Evolutionary conservation across 2,329 filamentous ascomycete species (phyloP).

Genomic region (Chaetothyriales sp.): DNA sequence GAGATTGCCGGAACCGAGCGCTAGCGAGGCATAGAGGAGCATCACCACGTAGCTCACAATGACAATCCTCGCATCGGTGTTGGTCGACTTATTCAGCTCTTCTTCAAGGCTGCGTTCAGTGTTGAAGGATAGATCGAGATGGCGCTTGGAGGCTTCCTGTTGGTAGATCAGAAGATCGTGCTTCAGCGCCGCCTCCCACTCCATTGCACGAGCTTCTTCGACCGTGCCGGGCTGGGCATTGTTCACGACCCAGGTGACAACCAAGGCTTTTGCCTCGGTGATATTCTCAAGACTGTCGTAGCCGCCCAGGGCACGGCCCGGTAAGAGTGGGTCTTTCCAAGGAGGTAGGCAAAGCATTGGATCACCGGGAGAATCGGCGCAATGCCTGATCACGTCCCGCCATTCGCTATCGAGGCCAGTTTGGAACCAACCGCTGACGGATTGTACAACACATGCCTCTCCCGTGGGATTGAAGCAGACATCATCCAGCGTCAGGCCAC

Average conservation of each 20-base stretch:
- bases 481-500: constrained; percentile 59
- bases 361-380: constrained; percentile 61
- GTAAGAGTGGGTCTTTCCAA: constrained; percentile 78
- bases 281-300: constrained; percentile 49
- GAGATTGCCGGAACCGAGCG: constrained; percentile 75
- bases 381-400: constrained; percentile 57
- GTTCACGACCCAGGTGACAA: constrained; percentile 88
- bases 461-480: constrained; percentile 91
- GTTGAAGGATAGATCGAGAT: constrained; percentile 80
- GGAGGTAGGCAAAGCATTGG: constrained; percentile 59
- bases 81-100: constrained; percentile 94
- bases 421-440: constrained; percentile 77
- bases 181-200: constrained; percentile 76
- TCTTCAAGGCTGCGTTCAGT: constrained; percentile 91
- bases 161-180: constrained; percentile 63
- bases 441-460: constrained; percentile 82
- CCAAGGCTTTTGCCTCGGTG: constrained; percentile 59
- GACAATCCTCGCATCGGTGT: constrained; percentile 94
- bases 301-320: constrained; percentile 74
- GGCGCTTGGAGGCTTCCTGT: constrained; percentile 60
- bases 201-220: constrained; percentile 60
- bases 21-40: constrained; percentile 93
- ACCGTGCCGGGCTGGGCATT: constrained; percentile 65
- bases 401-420: constrained; percentile 53
- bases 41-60: constrained; percentile 96